Base-by-base conservation (phyloP, 1,139 yeast genomes). In the Hansenula lynferdii region DNA sequence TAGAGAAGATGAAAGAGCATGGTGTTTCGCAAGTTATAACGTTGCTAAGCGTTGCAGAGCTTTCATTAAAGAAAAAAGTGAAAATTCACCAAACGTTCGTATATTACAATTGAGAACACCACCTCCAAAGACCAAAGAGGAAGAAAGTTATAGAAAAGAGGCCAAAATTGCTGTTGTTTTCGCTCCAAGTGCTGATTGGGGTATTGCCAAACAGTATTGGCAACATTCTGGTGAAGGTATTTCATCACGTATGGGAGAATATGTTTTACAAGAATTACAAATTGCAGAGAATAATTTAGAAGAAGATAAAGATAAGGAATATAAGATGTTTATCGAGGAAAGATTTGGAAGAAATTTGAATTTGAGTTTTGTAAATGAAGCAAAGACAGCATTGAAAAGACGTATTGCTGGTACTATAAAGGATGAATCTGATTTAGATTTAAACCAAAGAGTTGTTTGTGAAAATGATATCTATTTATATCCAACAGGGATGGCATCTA, bases 211-310 rank as follows among this genome's bases (percentile, higher is more conserved):
- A 57, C 79, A 78, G 51, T 92, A 85, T 62, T 92, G 98, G 98
- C 97, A 90, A 58, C 97, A 90, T 54, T 70, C 95, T 0, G 98
- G 98, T 24, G 97, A 92, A 60, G 96, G 96, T 11, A 76, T 92
- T 31, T 85, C 96, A 16, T 85, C 96, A 10, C 68, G 97, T 53
- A 67, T 82, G 62, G 97, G 90, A 1, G 97, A 90, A 58, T 92
- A 86, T 54, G 77, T 85, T 31, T 62, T 84, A 42, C 77, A 75
- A 43, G 85, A 79, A 50, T 65, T 85, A 50, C 72, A 77, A 49
- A 63, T 66, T 20, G 61, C 65, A 51, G 42, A 61, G 32, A 48
- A 53, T 30, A 42, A 48, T 19, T 25, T 36, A 15, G 36, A 40
- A 7, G 45, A 53, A 37, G 58, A 50, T 20, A 53, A 50, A 31